Percentiles rank a stretch among this genome's conserved stretches.
Conservation (phyloP, 768 basidiomycete genomes). For the Boletales sp. region DNA sequence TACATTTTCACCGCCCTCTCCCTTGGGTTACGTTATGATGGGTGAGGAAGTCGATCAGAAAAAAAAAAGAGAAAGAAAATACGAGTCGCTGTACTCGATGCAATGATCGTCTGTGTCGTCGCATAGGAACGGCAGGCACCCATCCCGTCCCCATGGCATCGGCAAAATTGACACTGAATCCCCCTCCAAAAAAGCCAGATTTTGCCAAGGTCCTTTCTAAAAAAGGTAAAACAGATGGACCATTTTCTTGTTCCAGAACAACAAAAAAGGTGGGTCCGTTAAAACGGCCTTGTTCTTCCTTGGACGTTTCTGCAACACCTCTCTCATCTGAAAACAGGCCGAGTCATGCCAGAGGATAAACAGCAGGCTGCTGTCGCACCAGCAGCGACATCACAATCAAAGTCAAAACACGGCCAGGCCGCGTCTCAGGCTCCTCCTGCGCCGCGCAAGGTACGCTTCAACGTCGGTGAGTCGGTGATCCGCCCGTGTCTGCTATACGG, state of each 20-base stretch:
- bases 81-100: too few species aligned
- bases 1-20: constrained; percentile 7
- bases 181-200: not conserved
- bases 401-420: constrained; percentile 46
- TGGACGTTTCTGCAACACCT: constrained; percentile 1
- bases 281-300: constrained; percentile 14
- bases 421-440: constrained; percentile 47
- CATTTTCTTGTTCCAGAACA: constrained; percentile 16
- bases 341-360: constrained; percentile 28
- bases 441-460: constrained; percentile 84
- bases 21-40: constrained; percentile 15
- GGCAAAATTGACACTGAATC: not conserved
- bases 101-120: too few species aligned
- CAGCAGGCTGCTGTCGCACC: constrained; percentile 16
- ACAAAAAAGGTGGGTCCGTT: constrained; percentile 16
- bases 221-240: not conserved
- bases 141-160: not conserved
- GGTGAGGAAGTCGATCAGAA: constrained; percentile 23
- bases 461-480: constrained; percentile 56
- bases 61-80: not conserved
- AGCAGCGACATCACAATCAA: constrained; percentile 24
- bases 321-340: constrained; percentile 1
- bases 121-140: too few species aligned
- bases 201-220: not conserved
- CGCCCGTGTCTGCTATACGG: not conserved